Conservation (phyloP, 139 green algal genomes). For the Pycnococcus provasolii region DNA sequence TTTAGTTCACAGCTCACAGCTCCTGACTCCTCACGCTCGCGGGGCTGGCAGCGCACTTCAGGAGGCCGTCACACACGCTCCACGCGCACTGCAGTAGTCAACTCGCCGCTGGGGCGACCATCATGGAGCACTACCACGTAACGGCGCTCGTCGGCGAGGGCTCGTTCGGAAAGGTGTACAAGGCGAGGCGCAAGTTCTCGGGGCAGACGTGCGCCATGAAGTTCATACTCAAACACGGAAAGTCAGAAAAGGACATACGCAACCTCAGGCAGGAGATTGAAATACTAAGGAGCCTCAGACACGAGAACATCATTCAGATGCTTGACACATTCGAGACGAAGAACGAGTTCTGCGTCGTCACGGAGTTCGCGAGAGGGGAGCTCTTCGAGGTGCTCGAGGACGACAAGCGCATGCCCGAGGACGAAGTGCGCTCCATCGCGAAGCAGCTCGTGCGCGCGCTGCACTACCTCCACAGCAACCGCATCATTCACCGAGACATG, state of each 20-base stretch:
- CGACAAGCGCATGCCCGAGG: conserved; percentile 63
- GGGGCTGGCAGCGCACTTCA: no score
- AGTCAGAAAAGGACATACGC: conserved; percentile 61
- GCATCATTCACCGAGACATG: conserved; percentile 88
- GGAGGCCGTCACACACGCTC: no score
- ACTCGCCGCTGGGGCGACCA: no score
- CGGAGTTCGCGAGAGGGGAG: conserved; percentile 92
- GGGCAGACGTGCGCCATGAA: conserved; percentile 95
- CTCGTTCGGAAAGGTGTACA: conserved; percentile 82
- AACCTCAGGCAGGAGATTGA: conserved; percentile 91
- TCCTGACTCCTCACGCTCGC: no score
- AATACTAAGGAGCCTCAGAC: conserved; percentile 70
- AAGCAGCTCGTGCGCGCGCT: conserved; percentile 84
- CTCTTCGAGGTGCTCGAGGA: conserved; percentile 96
- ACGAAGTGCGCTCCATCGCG: conserved; percentile 46
- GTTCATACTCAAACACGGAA: conserved; percentile 91
- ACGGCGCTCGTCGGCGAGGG: conserved; percentile 87
- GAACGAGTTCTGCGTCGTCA: conserved; percentile 91
- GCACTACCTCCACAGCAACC: conserved; percentile 77
- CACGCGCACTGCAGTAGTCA: no score
- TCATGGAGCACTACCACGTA: conserved; percentile 83
- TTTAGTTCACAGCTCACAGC: no score
- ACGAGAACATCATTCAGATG: conserved; percentile 93
- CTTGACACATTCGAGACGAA: conserved; percentile 93
- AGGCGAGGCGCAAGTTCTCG: conserved; percentile 15